A percentile compares a stretch with the other conserved stretches of the same genome.
These are phyloP conservation scores for Xanthoparmelia taractica DNA, from an alignment of 495 filamentous ascomycete species.

Conservation along the genomic window DNA sequence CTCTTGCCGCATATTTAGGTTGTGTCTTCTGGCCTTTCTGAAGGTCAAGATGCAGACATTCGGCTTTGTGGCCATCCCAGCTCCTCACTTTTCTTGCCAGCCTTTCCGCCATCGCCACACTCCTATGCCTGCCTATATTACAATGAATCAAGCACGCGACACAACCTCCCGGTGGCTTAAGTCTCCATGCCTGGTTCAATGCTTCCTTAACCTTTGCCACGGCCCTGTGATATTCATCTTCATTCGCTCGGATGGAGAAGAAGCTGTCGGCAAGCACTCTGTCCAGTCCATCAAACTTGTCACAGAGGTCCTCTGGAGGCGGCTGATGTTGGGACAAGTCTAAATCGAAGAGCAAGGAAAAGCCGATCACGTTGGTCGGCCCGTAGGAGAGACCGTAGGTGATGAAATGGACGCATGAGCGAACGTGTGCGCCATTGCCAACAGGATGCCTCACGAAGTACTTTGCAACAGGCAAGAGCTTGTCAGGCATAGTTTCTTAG, in stretches of 20 bases:
- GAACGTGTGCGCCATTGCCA: neutral
- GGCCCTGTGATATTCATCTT: neutral
- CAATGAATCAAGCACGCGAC: conserved; percentile 6
- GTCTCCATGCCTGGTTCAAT: neutral
- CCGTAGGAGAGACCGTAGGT: conserved; percentile 2
- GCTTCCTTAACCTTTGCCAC: neutral
- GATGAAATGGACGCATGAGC: conserved; percentile 4
- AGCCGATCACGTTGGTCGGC: neutral
- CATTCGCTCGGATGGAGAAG: neutral
- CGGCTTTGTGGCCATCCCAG: neutral
- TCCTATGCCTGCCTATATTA: conserved; percentile 3
- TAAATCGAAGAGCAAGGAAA: neutral
- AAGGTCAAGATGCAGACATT: conserved; percentile 12
- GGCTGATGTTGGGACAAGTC: neutral
- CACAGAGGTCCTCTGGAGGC: neutral
- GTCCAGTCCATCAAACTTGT: neutral
- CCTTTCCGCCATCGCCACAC: conserved; percentile 12
- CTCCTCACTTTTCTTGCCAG: neutral
- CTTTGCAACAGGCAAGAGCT: neutral
- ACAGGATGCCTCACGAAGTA: neutral
- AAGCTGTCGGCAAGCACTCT: neutral
- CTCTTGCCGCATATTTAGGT: neutral
- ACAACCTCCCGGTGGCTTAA: neutral
- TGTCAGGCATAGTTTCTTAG: neutral
- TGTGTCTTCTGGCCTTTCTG: neutral